Base-by-base conservation (phyloP, 345 rosid species). In the Brassica carinata region DNA sequence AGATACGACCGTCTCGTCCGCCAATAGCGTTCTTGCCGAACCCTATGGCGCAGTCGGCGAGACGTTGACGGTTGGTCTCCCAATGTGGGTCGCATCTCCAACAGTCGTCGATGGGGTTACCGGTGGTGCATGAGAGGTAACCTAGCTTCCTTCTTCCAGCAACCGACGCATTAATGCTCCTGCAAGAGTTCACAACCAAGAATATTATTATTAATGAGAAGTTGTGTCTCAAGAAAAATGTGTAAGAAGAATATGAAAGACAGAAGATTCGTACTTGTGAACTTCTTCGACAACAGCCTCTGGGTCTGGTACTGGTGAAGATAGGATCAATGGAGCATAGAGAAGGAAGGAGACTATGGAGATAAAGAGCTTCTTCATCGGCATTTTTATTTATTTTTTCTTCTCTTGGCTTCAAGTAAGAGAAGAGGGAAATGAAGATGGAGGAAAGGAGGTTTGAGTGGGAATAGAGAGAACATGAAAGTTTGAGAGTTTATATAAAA, bases 41-140 rank as follows among this genome's bases (percentile, higher is more conserved):
- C 14, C 97, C 94, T 45, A 92, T 92, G 9, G 85, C 93, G 57
- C 97, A 92, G 30, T 92, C 92, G 0, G 97, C 97, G 2, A 90
- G 85, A 53, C 91, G 83, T 66, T 88, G 92, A 7, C 95, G 85
- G 83, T 90, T 86, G 65, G 71, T 77, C 81, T 89, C 89, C 95
- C 97, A 92, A 36, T 89, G 72, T 57, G 95, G 90, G 85, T 92
- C 97, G 72, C 94, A 92, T n/a, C 97, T 53, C 97, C 95, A 92
- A 78, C 97, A 92, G 72, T 92, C 95, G 27, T 92, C 97, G 18
- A 90, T 87, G 4, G 97, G 97, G 72, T 92, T 92, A 0, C 93
- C 97, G 0, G 91, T 90, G 1, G 88, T 86, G 30, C 97, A 90
- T 8, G 97, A 92, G 30, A 90, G 82, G 48, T 86, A 89, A 0